Conservation (phyloP, 352 stramenopile species). For the Blastocystis sp. region DNA sequence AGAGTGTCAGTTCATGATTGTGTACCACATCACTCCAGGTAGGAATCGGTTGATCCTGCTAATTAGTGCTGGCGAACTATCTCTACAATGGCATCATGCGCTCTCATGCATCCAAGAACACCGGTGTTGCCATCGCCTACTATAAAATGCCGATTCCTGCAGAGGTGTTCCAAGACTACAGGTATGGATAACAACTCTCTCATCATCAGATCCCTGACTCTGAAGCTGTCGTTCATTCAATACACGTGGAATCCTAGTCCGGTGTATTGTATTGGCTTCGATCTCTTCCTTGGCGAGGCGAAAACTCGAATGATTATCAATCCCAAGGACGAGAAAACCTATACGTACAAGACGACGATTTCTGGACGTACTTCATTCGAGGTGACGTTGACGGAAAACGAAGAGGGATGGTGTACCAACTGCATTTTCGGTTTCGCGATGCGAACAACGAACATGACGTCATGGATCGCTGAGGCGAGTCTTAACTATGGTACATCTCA, state of each 20-base stretch:
- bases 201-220: neutral
- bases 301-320: neutral
- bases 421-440: conserved; percentile 24
- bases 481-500: neutral
- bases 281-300: neutral
- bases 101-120: neutral
- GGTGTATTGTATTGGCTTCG: neutral
- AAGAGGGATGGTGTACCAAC: conserved; percentile 20
- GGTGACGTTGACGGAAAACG: neutral
- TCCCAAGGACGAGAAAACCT: neutral
- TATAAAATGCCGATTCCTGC: conserved; percentile 19
- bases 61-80: neutral
- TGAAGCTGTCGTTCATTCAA: neutral
- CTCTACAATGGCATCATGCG: neutral
- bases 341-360: neutral
- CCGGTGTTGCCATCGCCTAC: neutral
- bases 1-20: neutral
- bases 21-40: neutral
- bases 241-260: conserved; percentile 23
- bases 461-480: neutral
- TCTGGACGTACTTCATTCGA: neutral
- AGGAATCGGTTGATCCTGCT: neutral
- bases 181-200: neutral
- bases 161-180: conserved; percentile 10
- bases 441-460: neutral